Evolutionary conservation across 192 early-diverging fungal species (phyloP).

Genomic region (Oehlia diaphana): DNA sequence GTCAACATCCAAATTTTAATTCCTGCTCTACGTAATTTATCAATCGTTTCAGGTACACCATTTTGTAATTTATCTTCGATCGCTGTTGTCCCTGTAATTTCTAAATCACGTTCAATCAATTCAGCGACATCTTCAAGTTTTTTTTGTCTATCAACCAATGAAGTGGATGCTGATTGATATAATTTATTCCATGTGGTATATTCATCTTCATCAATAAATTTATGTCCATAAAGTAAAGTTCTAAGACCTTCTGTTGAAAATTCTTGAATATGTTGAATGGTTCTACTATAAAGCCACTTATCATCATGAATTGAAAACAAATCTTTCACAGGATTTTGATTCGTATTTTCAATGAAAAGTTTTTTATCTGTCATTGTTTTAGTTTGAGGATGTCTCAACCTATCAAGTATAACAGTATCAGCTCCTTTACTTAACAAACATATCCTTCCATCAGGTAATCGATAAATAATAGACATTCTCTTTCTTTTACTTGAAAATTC

Average conservation of each 20-base stretch:
- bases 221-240: constrained; percentile 78
- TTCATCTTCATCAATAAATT: constrained; percentile 59
- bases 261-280: constrained; percentile 63
- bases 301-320: constrained; percentile 35
- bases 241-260: constrained; percentile 79
- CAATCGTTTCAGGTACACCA: constrained; percentile 86
- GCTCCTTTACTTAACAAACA: constrained; percentile 88
- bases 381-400: constrained; percentile 41
- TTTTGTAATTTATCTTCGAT: constrained; percentile 90
- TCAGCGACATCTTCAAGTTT: constrained; percentile 62
- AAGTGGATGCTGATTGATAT: constrained; percentile 68
- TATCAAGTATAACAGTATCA: constrained; percentile 80
- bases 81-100: constrained; percentile 80
- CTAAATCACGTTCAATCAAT: constrained; percentile 68
- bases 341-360: background rate
- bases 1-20: constrained; percentile 92
- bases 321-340: constrained; percentile 24
- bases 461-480: constrained; percentile 83
- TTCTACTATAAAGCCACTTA: constrained; percentile 57
- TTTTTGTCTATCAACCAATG: constrained; percentile 62
- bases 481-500: constrained; percentile 89
- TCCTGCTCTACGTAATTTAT: constrained; percentile 71
- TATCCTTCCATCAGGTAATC: constrained; percentile 72
- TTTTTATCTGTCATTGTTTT: constrained; percentile 23
- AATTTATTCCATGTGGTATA: constrained; percentile 68